Conservation (phyloP, 2,329 filamentous ascomycete species). For the Pseudogymnoascus verrucosus region DNA sequence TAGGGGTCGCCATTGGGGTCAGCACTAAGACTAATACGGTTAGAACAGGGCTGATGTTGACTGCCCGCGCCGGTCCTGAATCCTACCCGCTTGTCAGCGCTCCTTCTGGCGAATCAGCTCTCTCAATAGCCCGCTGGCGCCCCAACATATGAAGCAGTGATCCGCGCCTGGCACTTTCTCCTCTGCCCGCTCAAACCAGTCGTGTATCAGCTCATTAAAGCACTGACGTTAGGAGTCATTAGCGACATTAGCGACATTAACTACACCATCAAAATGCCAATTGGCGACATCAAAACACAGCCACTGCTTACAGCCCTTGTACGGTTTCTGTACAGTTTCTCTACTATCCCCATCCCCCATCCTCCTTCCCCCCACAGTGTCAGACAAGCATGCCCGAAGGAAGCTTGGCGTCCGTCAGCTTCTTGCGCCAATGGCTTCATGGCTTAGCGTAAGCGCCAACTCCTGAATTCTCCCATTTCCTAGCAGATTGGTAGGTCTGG, state of each 20-base stretch:
- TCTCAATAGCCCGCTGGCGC: background rate
- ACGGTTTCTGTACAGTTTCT: background rate
- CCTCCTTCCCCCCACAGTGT: background rate
- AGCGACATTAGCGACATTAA: background rate
- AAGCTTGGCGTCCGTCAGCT: background rate
- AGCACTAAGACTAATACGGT: background rate
- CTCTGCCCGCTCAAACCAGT: background rate
- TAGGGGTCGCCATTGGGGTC: background rate
- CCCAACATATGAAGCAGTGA: background rate
- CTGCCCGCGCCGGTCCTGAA: background rate
- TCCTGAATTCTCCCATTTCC: background rate
- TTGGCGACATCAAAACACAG: background rate
- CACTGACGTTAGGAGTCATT: background rate
- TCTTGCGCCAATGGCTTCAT: background rate
- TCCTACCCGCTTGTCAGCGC: background rate
- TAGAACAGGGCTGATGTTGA: background rate
- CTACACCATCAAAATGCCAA: background rate
- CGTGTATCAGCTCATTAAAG: background rate
- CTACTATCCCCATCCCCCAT: background rate
- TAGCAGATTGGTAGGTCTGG: background rate
- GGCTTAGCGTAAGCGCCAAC: background rate
- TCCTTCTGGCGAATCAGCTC: background rate
- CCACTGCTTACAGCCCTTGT: background rate
- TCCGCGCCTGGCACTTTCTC: background rate
- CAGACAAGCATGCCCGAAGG: background rate